phyloP scores from a whole-genome alignment of 139 green algal genomes.

The Volvox africanus region DNA sequence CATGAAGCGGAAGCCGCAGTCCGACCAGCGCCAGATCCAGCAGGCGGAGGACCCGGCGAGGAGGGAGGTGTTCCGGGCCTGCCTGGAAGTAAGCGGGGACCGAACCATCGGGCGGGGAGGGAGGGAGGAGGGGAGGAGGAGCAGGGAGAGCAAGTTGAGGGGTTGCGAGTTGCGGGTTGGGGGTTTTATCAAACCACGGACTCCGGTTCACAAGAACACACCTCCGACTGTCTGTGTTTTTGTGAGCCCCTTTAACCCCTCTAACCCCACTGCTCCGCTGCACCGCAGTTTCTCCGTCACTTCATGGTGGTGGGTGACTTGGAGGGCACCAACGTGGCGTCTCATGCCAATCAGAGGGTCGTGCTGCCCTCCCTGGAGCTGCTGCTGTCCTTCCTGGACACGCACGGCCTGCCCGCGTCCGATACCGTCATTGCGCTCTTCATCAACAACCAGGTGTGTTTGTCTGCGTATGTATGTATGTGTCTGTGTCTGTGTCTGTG shows the following conservation, averaged over 20 bases:
- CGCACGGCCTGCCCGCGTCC: background rate
- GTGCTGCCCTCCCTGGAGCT: constrained; percentile 43
- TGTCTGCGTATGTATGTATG: no score
- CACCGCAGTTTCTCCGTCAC: constrained; percentile 45
- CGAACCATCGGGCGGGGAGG: background rate
- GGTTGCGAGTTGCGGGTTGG: no score
- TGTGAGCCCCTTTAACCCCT: background rate
- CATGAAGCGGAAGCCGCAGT: background rate
- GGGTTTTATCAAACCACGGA: no score
- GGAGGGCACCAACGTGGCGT: constrained; percentile 4
- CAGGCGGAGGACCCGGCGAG: constrained; percentile 20
- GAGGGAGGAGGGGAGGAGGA: background rate
- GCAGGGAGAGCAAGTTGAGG: no score
- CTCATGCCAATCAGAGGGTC: constrained; percentile 10
- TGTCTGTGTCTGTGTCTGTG: no score
- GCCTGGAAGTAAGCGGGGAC: constrained; percentile 2
- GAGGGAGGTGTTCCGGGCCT: constrained; percentile 36
- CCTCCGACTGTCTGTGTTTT: no score
- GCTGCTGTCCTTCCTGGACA: constrained; percentile 39
- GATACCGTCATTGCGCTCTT: constrained; percentile 50
- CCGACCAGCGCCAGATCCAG: constrained; percentile 14
- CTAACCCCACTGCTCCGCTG: background rate
- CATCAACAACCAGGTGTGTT: constrained; percentile 39
- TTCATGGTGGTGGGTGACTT: constrained; percentile 50
- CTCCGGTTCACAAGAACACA: no score